Base-by-base conservation (phyloP, 2,329 filamentous ascomycete genomes). In the Stachybotrys echinatus region DNA sequence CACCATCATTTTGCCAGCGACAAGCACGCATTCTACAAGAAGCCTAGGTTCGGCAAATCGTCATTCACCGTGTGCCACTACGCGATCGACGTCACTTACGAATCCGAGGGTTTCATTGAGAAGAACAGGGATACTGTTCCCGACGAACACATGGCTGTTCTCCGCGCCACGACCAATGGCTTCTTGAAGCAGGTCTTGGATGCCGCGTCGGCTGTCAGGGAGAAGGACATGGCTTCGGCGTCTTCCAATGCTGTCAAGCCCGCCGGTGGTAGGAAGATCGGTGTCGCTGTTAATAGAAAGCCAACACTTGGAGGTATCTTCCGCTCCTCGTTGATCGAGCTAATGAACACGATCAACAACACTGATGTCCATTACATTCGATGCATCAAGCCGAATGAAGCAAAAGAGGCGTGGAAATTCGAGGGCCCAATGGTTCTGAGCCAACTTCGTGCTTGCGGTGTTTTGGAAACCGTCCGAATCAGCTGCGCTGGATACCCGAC, bases 91-190 rank as follows among this genome's bases (percentile, higher is more conserved):
- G 94, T 99, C 60, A 97, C 92, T 18, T 99, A 99, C 67, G 94
- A 99, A 70, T 97, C 92, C 2, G 94, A 99, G 61, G 94, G 94
- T 44, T 99, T 99, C 72, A 96, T 99, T 62, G 95, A 99, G 70
- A 99, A 99, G 81, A 99, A 99, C 71, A 85, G 94, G 68, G 94
- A 99, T 69, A 99, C 95, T 19, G 94, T 99, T 44, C 94, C 94
- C 6, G 94, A 99, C 65, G 94, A 99, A 73, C 94, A 97, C 66
- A 89, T 99, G 85, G 91, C 94, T 52, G 87, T 99, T 37, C 79
- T 99, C 56, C 87, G 84, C 59, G 84, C 85, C 47, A 95, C 91
- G 1, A 86, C 82, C 27, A 99, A 96, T 70, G 74, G 75, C 45
- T 99, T 99, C 76, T 76, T 99, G 50, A 83, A 80, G 42, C 81